Base-by-base conservation (phyloP, 2,329 filamentous ascomycete genomes). In the Epichloe sibirici region DNA sequence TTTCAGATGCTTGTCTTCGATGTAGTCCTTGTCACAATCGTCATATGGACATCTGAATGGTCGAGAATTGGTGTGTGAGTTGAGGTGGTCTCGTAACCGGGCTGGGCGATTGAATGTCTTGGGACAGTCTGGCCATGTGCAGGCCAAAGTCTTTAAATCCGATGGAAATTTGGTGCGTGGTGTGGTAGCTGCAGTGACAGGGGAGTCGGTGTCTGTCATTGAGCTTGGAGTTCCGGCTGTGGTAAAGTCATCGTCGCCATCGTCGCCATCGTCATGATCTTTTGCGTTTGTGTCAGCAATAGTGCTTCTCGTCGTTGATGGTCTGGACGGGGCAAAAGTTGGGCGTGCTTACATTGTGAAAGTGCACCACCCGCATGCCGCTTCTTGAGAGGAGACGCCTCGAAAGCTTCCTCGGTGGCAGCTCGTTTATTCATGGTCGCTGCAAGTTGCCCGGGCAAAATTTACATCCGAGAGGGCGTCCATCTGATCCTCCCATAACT, bases 61-160 rank as follows among this genome's bases (percentile, higher is more conserved):
- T 1, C 90, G 82, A 59, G 91, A 87, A 59, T 91, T 89, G 51
- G 82, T 91, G 66, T 97, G 91, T 1, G 86, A 90, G 57, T 89
- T 79, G 25, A 91, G 70, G 63, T 97, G 91, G 54, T 88, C 83
- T 55, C 85, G 76, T 4, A 96, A 76, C 31, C 88, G 82, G 37
- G 86, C 86, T 1, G 89, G 90, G 3, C 91, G 83, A 66, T 95
- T 95, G 74, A 93, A 97, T 6, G 84, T 82, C 70, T 94, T 94
- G 53, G 73, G 70, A 65, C 91, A 97, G 57, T 76, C 79, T 11
- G 83, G 78, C 65, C 81, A 84, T 1, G 85, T 82, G 69, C 91
- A 96, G 51, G 74, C 72, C 57, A 90, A 83, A 5, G 81, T 90
- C 72, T 94, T 95, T 54, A 82, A 75, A 64, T 81, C 87, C 43